phyloP scores from a whole-genome alignment of 768 basidiomycete species.

The Tylopilus rubrobrunneus region DNA sequence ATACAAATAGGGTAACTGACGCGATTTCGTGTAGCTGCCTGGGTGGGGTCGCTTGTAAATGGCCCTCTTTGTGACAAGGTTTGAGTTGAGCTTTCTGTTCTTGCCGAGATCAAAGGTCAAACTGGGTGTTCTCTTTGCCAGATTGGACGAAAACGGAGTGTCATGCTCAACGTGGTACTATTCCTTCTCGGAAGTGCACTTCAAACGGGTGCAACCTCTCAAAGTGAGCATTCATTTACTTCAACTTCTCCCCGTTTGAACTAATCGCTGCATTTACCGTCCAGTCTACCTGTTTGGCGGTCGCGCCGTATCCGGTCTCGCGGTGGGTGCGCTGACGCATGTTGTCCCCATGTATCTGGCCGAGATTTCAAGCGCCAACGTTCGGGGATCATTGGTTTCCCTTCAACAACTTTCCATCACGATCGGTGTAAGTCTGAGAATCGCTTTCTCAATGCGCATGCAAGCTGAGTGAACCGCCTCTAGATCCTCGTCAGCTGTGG shows the following conservation, averaged over 20 bases:
- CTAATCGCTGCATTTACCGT: not conserved
- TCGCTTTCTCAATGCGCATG: not conserved
- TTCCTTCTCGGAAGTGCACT: constrained; percentile 31
- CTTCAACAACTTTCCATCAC: constrained; percentile 33
- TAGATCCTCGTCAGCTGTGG: constrained; percentile 32
- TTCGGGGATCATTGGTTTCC: constrained; percentile 35
- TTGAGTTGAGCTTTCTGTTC: not conserved
- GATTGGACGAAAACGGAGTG: constrained; percentile 27
- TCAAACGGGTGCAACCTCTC: constrained; percentile 29
- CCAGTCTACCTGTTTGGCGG: constrained; percentile 28
- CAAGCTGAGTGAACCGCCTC: not conserved
- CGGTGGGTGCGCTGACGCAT: constrained; percentile 21
- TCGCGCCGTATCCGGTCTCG: constrained; percentile 22
- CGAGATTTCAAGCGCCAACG: constrained; percentile 37
- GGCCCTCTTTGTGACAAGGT: constrained; percentile 32
- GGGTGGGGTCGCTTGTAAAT: constrained; percentile 28
- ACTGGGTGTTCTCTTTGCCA: not conserved
- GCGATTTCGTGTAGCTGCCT: constrained; percentile 21
- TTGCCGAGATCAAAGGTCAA: not conserved
- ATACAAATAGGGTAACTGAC: constrained; percentile 5
- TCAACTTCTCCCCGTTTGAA: not conserved
- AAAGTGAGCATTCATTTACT: constrained; percentile 2
- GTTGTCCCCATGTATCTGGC: constrained; percentile 34
- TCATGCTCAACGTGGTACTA: constrained; percentile 27
- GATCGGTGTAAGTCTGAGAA: constrained; percentile 27